Conservation (phyloP, 169 alveolate species). For the Toxoplasma gondii region DNA sequence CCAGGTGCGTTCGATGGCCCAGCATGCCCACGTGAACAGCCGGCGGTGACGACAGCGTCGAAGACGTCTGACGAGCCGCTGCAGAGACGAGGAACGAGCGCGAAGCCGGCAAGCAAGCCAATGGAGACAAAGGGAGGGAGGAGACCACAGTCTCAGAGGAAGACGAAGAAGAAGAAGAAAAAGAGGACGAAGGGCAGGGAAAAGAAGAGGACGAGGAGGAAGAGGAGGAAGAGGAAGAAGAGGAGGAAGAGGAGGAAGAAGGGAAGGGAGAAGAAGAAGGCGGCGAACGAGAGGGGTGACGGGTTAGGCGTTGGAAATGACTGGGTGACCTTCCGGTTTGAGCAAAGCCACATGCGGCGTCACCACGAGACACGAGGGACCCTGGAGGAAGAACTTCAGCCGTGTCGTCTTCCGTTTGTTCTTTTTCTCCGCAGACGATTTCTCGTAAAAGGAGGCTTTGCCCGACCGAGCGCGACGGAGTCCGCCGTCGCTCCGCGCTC, state of each 20-base stretch:
- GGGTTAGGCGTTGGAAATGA: too few relatives aligned
- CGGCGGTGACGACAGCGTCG: neutral
- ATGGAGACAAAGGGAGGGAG: neutral
- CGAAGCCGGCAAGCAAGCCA: neutral
- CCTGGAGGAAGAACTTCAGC: too few relatives aligned
- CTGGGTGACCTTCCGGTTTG: too few relatives aligned
- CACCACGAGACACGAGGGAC: too few relatives aligned
- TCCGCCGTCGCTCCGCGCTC: too few relatives aligned
- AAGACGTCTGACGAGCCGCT: neutral
- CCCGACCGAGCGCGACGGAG: too few relatives aligned
- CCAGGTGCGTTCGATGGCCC: constrained; percentile 3
- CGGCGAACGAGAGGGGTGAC: neutral
- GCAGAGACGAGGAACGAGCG: neutral
- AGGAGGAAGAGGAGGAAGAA: neutral
- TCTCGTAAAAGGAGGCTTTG: too few relatives aligned
- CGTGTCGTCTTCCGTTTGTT: too few relatives aligned
- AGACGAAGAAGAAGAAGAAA: neutral
- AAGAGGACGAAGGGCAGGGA: neutral
- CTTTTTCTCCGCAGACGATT: too few relatives aligned
- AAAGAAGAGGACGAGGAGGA: neutral
- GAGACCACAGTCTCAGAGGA: neutral
- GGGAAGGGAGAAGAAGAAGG: neutral
- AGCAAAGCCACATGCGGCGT: too few relatives aligned
- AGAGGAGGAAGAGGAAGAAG: neutral
- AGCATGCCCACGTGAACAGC: neutral